These are phyloP conservation scores for Chytriomyces hyalinus DNA, from an alignment of 192 early-diverging fungal species.

Conservation along the genomic window DNA sequence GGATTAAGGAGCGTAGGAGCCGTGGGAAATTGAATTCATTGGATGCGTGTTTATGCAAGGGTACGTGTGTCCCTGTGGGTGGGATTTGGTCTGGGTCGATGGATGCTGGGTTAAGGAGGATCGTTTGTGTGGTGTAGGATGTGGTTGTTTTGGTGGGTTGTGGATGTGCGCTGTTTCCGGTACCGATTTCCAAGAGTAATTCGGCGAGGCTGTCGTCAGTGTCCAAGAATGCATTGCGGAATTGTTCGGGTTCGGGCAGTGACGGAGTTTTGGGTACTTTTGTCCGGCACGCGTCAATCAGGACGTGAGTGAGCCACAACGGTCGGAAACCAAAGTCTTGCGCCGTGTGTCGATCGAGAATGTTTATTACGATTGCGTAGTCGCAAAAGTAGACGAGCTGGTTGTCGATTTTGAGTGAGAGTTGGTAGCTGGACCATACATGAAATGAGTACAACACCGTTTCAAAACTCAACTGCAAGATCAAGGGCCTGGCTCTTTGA, in stretches of 20 bases:
- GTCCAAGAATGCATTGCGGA: background rate
- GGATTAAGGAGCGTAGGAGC: background rate
- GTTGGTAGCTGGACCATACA: background rate
- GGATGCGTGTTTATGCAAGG: background rate
- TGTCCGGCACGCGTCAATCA: conserved; percentile 1
- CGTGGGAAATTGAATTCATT: background rate
- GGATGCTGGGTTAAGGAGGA: background rate
- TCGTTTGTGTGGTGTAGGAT: background rate
- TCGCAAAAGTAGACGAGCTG: conserved; percentile 10
- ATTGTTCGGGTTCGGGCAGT: background rate
- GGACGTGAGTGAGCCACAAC: conserved; percentile 8
- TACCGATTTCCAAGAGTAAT: background rate
- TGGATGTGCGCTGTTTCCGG: background rate
- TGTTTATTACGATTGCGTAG: conserved; percentile 21
- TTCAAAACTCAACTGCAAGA: background rate
- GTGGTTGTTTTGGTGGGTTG: background rate
- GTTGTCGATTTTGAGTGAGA: background rate
- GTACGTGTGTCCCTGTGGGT: background rate
- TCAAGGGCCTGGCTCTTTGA: conserved; percentile 14
- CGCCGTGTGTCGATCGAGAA: background rate
- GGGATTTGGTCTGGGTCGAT: background rate
- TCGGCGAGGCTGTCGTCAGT: background rate
- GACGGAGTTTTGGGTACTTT: background rate
- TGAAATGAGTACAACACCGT: background rate
- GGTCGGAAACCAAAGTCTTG: background rate